phyloP scores from a whole-genome alignment of 2,329 filamentous ascomycete genomes.

The Exutisphaerella laricina region DNA sequence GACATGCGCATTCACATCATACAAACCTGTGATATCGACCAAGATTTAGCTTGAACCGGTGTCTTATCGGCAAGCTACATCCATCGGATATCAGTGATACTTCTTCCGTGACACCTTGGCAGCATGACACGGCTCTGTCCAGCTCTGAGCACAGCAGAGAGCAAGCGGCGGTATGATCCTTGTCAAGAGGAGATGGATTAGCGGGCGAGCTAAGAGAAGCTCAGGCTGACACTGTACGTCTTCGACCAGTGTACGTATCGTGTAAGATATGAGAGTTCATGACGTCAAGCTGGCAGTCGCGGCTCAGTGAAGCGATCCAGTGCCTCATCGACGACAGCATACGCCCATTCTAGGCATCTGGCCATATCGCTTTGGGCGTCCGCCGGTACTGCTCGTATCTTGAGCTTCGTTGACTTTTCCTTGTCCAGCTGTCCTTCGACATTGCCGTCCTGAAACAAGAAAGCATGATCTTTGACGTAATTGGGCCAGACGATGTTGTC shows the following conservation, averaged over 20 bases:
- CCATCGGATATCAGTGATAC: too few species aligned
- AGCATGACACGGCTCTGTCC: background rate
- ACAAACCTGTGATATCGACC: too few species aligned
- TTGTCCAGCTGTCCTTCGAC: constrained; percentile 54
- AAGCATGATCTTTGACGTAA: constrained; percentile 74
- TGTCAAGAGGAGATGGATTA: too few species aligned
- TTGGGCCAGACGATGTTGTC: constrained; percentile 95
- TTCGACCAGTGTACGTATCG: background rate
- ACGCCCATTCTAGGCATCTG: constrained; percentile 37
- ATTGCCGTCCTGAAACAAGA: constrained; percentile 67
- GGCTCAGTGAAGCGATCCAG: constrained; percentile 17
- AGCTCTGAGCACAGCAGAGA: too few species aligned
- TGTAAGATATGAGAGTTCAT: background rate
- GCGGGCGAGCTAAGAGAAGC: too few species aligned
- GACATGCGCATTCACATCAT: too few species aligned
- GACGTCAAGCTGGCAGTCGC: background rate
- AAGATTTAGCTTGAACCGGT: too few species aligned
- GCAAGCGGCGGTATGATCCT: too few species aligned
- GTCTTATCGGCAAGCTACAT: too few species aligned
- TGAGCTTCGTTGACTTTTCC: constrained; percentile 33
- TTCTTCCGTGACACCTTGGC: background rate
- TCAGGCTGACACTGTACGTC: too few species aligned
- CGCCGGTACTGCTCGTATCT: constrained; percentile 30
- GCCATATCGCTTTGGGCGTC: constrained; percentile 31
- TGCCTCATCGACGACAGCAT: constrained; percentile 24